These are phyloP conservation scores for Didymella segeticola DNA, from an alignment of 2,329 filamentous ascomycete species.

Conservation along the genomic window DNA sequence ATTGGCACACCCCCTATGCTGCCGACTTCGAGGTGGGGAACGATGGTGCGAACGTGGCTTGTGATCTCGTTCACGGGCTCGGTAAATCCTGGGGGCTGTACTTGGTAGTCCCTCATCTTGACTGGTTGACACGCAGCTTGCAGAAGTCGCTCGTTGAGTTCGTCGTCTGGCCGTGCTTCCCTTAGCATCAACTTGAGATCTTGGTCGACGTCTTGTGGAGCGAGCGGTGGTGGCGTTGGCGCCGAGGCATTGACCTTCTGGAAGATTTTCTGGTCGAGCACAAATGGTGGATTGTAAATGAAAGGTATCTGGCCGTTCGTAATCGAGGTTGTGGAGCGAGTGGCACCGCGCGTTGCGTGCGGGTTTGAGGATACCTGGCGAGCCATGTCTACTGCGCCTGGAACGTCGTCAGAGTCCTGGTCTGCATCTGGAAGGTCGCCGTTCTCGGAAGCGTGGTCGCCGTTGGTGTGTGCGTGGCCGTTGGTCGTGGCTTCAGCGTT, in stretches of 20 bases:
- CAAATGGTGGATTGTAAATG: slow-evolving; percentile 50
- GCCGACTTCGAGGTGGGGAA: slow-evolving; percentile 45
- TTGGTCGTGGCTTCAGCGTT: slow-evolving; percentile 40
- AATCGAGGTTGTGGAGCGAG: slow-evolving; percentile 58
- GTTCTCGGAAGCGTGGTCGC: slow-evolving; percentile 44
- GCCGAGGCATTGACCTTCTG: slow-evolving; percentile 57
- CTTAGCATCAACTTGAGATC: slow-evolving; percentile 58
- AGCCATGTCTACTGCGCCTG: slow-evolving; percentile 64
- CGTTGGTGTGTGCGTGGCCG: slow-evolving; percentile 41
- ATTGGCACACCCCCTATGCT: slow-evolving; percentile 46
- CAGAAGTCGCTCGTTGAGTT: slow-evolving; percentile 49
- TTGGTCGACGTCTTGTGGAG: slow-evolving; percentile 54
- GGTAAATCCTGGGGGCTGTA: slow-evolving; percentile 42
- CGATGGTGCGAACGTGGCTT: slow-evolving; percentile 34
- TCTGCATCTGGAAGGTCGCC: slow-evolving; percentile 49
- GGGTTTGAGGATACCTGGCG: slow-evolving; percentile 65
- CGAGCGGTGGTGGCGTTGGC: slow-evolving; percentile 54
- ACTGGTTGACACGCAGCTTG: slow-evolving; percentile 44
- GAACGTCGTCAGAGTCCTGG: slow-evolving; percentile 47
- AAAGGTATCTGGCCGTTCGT: slow-evolving; percentile 53
- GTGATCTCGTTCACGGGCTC: slow-evolving; percentile 45
- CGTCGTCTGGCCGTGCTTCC: slow-evolving; percentile 47
- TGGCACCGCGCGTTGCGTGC: slow-evolving; percentile 60
- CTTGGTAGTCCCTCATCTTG: slow-evolving; percentile 44
- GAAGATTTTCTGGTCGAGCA: slow-evolving; percentile 55